These are phyloP conservation scores for Tulasnella sp. DNA, from an alignment of 768 basidiomycete genomes.

Conservation along the genomic window DNA sequence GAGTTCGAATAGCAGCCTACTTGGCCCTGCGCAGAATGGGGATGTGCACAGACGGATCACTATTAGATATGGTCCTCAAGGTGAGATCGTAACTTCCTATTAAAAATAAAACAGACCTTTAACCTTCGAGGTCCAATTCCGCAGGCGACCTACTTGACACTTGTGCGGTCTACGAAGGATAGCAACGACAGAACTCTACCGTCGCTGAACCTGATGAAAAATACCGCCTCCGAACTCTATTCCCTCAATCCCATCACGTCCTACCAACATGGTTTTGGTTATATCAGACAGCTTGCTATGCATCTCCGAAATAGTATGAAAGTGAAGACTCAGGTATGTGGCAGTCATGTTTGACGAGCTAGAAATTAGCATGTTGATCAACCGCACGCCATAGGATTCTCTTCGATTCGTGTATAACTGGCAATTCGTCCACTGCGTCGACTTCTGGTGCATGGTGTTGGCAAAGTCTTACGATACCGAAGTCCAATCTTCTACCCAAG, in stretches of 20 bases:
- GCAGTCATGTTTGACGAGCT: background rate
- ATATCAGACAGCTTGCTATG: constrained; percentile 90
- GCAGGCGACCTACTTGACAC: constrained; percentile 78
- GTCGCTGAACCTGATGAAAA: constrained; percentile 93
- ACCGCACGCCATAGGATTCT: constrained; percentile 49
- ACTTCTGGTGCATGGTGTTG: constrained; percentile 91
- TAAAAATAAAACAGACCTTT: background rate
- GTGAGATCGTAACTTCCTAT: constrained; percentile 38
- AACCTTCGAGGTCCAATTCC: too few species aligned
- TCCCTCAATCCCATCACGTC: constrained; percentile 59
- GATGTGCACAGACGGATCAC: constrained; percentile 62
- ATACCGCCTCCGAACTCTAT: constrained; percentile 89
- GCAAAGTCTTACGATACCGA: constrained; percentile 65
- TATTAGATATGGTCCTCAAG: constrained; percentile 80
- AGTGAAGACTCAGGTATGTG: constrained; percentile 62
- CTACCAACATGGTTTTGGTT: constrained; percentile 93
- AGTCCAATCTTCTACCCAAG: constrained; percentile 35
- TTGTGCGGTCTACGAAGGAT: constrained; percentile 74
- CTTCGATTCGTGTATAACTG: constrained; percentile 96
- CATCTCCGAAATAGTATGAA: constrained; percentile 89
- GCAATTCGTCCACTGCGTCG: constrained; percentile 92
- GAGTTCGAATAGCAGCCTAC: constrained; percentile 74
- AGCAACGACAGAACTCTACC: constrained; percentile 84
- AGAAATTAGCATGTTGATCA: constrained; percentile 1
- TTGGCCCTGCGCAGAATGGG: constrained; percentile 74